A percentile compares a stretch with the other conserved stretches of the same genome.
Evolutionary conservation across 2,329 filamentous ascomycete genomes (phyloP).

Genomic region (Alternaria sp.): DNA sequence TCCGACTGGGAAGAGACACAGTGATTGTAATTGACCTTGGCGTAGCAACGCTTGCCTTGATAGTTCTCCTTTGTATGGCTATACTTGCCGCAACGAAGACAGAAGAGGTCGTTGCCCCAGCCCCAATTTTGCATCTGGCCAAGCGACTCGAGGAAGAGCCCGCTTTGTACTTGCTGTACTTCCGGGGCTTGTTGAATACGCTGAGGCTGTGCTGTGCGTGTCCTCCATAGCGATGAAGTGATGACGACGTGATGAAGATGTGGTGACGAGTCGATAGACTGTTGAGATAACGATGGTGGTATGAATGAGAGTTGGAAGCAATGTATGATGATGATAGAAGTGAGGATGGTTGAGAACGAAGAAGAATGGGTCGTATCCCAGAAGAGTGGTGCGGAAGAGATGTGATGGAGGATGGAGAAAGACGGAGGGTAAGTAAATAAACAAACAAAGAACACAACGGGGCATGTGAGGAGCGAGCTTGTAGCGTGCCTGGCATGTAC

Average conservation of each 20-base stretch:
- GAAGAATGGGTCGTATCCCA: background rate
- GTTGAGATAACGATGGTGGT: background rate
- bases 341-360: background rate
- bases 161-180: background rate
- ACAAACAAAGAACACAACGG: background rate
- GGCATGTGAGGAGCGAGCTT: background rate
- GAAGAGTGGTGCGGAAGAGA: background rate
- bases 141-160: background rate
- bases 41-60: background rate
- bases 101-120: conserved; percentile 10
- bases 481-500: background rate
- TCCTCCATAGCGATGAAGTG: background rate
- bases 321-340: background rate
- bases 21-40: background rate
- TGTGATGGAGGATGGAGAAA: background rate
- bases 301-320: background rate
- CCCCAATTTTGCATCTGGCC: background rate
- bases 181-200: background rate
- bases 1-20: background rate
- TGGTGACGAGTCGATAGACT: background rate
- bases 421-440: background rate
- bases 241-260: background rate
- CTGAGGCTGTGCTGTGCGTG: background rate
- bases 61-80: background rate
- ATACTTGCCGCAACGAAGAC: conserved; percentile 4